Evolutionary conservation across 805 yeast genomes (phyloP).

Genomic region (Clavispora santaluciae): DNA sequence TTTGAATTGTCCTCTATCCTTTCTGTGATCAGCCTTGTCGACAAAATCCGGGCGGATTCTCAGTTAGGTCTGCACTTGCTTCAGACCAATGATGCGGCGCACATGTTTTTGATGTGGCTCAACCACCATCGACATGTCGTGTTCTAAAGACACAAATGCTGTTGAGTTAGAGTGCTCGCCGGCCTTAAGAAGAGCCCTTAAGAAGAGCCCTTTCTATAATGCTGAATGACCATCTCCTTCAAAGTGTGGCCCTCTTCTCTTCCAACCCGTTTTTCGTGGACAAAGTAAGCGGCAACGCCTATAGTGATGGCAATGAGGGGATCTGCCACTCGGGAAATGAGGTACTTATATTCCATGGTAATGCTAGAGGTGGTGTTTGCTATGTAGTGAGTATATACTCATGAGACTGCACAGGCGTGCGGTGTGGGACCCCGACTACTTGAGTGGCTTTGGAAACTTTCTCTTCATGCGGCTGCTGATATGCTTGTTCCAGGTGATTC

Average conservation of each 20-base stretch:
- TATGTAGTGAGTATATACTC: no score
- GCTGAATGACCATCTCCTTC: conserved; percentile 44
- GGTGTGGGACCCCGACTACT: not conserved
- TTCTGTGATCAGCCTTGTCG: no score
- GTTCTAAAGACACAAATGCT: no score
- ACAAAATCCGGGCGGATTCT: no score
- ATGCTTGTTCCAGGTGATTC: conserved; percentile 61
- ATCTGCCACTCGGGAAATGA: conserved; percentile 52
- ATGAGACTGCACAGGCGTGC: not conserved
- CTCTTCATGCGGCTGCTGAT: conserved; percentile 51
- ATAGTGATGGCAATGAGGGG: conserved; percentile 60
- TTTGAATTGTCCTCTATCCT: no score
- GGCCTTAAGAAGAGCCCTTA: no score
- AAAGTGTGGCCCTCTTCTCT: conserved; percentile 58
- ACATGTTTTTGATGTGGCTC: no score
- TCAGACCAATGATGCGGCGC: no score
- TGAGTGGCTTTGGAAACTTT: conserved; percentile 4
- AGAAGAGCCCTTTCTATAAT: conserved; percentile 3
- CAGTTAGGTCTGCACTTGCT: no score
- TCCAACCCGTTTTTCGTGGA: conserved; percentile 55
- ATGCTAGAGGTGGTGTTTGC: no score
- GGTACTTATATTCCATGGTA: conserved; percentile 39
- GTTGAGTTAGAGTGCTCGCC: no score
- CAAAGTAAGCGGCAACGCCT: conserved; percentile 60
- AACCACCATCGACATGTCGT: no score